Evolutionary conservation across 2,329 filamentous ascomycete genomes (phyloP).

Genomic region (Botrytis hyacinthi): DNA sequence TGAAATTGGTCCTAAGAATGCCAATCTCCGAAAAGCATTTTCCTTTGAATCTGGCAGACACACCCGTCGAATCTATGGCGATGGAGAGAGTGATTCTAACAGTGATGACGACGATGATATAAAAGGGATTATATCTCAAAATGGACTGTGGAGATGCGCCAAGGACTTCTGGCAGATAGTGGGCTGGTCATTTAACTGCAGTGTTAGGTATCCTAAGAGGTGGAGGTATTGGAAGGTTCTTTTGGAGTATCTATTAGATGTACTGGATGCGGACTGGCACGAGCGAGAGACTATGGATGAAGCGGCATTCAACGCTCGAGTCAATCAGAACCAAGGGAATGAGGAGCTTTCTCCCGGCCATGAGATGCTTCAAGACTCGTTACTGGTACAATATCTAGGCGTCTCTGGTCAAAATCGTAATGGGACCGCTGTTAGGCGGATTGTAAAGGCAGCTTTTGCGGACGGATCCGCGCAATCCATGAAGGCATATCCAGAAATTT

Average conservation of each 20-base stretch:
- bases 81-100: slow-evolving; percentile 44
- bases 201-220: slow-evolving; percentile 64
- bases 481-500: slow-evolving; percentile 63
- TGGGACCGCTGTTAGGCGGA: slow-evolving; percentile 39
- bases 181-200: slow-evolving; percentile 94
- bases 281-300: slow-evolving; percentile 53
- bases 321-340: slow-evolving; percentile 36
- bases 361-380: slow-evolving; percentile 49
- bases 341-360: slow-evolving; percentile 26
- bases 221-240: slow-evolving; percentile 83
- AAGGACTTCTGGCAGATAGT: slow-evolving; percentile 86
- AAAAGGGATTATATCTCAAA: slow-evolving; percentile 58
- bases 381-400: slow-evolving; percentile 54
- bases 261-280: slow-evolving; percentile 69
- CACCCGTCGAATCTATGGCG: slow-evolving; percentile 36
- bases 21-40: slow-evolving; percentile 71
- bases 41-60: slow-evolving; percentile 50
- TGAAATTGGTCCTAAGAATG: slow-evolving; percentile 66
- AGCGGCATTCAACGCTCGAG: slow-evolving; percentile 8
- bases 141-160: slow-evolving; percentile 70
- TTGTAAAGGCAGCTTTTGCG: slow-evolving; percentile 66
- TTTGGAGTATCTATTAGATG: slow-evolving; percentile 76
- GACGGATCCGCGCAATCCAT: slow-evolving; percentile 56
- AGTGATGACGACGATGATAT: slow-evolving; percentile 48
- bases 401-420: slow-evolving; percentile 36